Percentiles rank a stretch among this genome's conserved stretches.
These are phyloP conservation scores for Exophiala mesophila DNA, from an alignment of 2,329 filamentous ascomycete species.

Conservation along the genomic window DNA sequence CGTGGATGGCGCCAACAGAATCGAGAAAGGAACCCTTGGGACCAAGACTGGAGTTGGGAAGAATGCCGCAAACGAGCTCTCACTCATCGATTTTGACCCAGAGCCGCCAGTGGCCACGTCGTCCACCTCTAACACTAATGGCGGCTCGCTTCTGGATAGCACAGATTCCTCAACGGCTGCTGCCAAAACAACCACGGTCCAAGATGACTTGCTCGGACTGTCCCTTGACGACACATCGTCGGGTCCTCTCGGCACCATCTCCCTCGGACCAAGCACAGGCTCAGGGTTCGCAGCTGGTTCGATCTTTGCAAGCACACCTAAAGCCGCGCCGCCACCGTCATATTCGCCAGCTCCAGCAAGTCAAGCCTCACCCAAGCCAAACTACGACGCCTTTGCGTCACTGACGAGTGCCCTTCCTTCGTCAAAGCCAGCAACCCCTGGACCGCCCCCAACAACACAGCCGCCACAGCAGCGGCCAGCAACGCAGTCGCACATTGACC, in stretches of 20 bases:
- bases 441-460: constrained; percentile 35
- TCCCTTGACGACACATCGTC: constrained; percentile 70
- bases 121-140: constrained; percentile 36
- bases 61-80: constrained; percentile 72
- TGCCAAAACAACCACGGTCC: constrained; percentile 61
- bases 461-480: constrained; percentile 33
- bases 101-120: constrained; percentile 38
- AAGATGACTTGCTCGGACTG: constrained; percentile 85
- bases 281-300: constrained; percentile 19
- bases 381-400: constrained; percentile 55
- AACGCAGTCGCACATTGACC: constrained; percentile 46
- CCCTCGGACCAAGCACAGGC: constrained; percentile 68
- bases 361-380: constrained; percentile 46
- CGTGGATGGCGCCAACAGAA: constrained; percentile 72
- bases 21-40: constrained; percentile 74
- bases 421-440: constrained; percentile 48
- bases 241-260: constrained; percentile 74
- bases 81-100: constrained; percentile 81
- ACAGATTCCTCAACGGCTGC: constrained; percentile 39
- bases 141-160: constrained; percentile 32
- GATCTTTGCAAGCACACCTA: constrained; percentile 13
- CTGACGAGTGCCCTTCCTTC: constrained; percentile 44
- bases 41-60: constrained; percentile 61
- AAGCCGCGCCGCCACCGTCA: constrained; percentile 18
- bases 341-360: constrained; percentile 35